phyloP scores from a whole-genome alignment of 768 basidiomycete genomes.

The Suillus weaverae region DNA sequence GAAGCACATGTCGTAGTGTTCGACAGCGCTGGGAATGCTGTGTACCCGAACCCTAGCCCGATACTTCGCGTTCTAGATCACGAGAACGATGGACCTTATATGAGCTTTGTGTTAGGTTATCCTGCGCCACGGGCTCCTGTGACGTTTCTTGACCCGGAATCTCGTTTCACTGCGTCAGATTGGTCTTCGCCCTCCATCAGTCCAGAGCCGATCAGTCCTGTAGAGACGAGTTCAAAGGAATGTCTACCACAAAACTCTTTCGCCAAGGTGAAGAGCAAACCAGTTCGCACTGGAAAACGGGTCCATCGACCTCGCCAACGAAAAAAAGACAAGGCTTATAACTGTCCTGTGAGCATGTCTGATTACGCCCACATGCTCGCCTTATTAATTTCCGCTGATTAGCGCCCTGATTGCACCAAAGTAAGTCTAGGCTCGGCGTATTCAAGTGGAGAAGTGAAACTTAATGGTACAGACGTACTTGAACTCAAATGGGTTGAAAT shows the following conservation, averaged over 20 bases:
- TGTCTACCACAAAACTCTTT: too few relatives aligned
- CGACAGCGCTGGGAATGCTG: slow-evolving; percentile 30
- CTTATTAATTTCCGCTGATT: slow-evolving; percentile 18
- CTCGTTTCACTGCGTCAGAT: not conserved
- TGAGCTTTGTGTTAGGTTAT: slow-evolving; percentile 41
- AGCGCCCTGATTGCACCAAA: slow-evolving; percentile 52
- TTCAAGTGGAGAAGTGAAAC: not conserved
- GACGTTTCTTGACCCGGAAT: not conserved
- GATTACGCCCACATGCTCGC: slow-evolving; percentile 6
- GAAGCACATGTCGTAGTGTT: slow-evolving; percentile 39
- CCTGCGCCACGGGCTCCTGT: slow-evolving; percentile 1
- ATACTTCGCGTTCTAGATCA: slow-evolving; percentile 12
- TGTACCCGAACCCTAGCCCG: slow-evolving; percentile 26
- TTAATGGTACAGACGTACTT: slow-evolving; percentile 48
- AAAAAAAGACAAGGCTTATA: slow-evolving; percentile 45
- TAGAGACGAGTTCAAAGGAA: slow-evolving; percentile 1
- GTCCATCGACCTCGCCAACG: slow-evolving; percentile 10
- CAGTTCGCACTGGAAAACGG: not conserved
- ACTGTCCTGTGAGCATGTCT: slow-evolving; percentile 45
- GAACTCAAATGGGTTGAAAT: slow-evolving; percentile 67
- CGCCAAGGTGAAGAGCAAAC: not conserved
- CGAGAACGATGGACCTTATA: slow-evolving; percentile 44
- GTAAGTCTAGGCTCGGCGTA: slow-evolving; percentile 27
- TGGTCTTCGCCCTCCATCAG: not conserved
- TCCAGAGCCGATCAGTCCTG: not conserved